Base-by-base conservation (phyloP, 441 rosid species). In the Biscutella laevigata region DNA sequence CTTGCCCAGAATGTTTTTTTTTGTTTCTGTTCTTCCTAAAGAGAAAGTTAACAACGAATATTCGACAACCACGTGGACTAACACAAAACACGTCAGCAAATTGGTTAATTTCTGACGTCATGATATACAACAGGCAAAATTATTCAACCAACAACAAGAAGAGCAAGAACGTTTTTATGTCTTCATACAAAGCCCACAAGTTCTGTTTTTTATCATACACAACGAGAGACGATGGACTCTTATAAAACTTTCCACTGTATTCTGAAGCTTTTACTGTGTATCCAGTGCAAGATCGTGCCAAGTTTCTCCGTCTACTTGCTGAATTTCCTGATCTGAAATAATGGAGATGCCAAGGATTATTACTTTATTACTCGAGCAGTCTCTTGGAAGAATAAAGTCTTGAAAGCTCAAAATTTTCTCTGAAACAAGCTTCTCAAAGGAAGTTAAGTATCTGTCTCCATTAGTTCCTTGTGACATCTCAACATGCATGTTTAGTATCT, bases 231-330 rank as follows among this genome's bases (percentile, higher is more conserved):
- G 13, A 42, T 40, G 4, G 53, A 41, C 0, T 4, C 14, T 0
- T 6, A 1, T 17, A 25, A 41, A 50, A 17, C 33, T 1, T 53
- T 14, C 10, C 14, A 45, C 17, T 12, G 12, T 10, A 47, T 27
- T 39, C 3, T 3, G 22, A 27, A 26, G 48, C 25, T 21, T 43
- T 69, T 66, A 83, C 40, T 72, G 85, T 45, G 78, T 72, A 37
- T 76, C 77, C 34, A 79, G 57, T 14, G 86, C 86, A 56, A 86
- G 90, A 40, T 89, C 97, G 53, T 67, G 90, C 97, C 97, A 89
- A 39, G 73, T 53, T 41, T 86, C 88, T 37, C 63, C 74, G 57
- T 79, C 81, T 34, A 38, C 71, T 34, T 69, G 90, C 42, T 80
- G 90, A 74, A 80, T 43, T 71, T 82, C 94, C 34, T 80, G 92